Evolutionary conservation across 192 early-diverging fungal genomes (phyloP).

Genomic region (Coemansia sp.): DNA sequence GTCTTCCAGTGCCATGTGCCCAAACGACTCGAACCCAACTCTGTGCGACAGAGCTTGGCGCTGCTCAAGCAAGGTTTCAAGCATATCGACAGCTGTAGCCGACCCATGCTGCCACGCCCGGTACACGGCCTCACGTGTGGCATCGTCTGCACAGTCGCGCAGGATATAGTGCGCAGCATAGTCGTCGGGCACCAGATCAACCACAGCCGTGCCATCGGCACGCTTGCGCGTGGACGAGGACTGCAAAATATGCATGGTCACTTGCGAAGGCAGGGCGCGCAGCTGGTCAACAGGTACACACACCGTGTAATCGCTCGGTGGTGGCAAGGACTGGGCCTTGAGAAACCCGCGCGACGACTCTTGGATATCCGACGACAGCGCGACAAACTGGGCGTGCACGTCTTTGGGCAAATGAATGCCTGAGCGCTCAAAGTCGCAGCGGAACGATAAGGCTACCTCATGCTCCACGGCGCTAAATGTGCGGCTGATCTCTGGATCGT

Average conservation of each 20-base stretch:
- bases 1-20: slow-evolving; percentile 78
- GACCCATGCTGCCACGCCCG: slow-evolving; percentile 70
- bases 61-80: slow-evolving; percentile 74
- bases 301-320: slow-evolving; percentile 7
- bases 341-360: slow-evolving; percentile 73
- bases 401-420: slow-evolving; percentile 80
- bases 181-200: slow-evolving; percentile 30
- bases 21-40: slow-evolving; percentile 79
- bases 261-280: slow-evolving; percentile 57
- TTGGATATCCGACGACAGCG: slow-evolving; percentile 79
- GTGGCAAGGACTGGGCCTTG: slow-evolving; percentile 26
- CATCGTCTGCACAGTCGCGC: slow-evolving; percentile 58
- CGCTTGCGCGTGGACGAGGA: slow-evolving; percentile 15
- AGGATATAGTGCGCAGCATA: slow-evolving; percentile 42
- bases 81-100: slow-evolving; percentile 57
- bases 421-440: slow-evolving; percentile 91
- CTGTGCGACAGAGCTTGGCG: slow-evolving; percentile 71
- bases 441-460: slow-evolving; percentile 74
- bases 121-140: slow-evolving; percentile 70
- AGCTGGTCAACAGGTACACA: slow-evolving; percentile 52
- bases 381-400: slow-evolving; percentile 71
- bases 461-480: slow-evolving; percentile 67
- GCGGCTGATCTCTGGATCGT: slow-evolving; percentile 54
- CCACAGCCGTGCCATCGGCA: slow-evolving; percentile 27
- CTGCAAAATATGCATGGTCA: slow-evolving; percentile 55